Conservation (phyloP, 345 rosid species). For the Lenwebbia sp. region DNA sequence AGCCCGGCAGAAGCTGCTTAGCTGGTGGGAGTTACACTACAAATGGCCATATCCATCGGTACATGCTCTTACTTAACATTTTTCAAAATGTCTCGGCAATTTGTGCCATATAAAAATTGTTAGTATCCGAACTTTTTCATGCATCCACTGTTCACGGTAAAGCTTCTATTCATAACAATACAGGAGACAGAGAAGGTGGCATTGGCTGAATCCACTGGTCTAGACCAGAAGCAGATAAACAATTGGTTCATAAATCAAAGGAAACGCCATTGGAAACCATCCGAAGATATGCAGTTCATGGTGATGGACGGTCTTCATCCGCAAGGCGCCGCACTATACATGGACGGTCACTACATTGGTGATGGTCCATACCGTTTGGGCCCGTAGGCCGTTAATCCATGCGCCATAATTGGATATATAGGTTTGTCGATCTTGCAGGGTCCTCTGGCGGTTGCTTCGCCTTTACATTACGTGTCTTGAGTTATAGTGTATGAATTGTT, state of each 20-base stretch:
- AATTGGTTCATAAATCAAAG: slow-evolving; percentile 99
- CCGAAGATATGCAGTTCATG: slow-evolving; percentile 99
- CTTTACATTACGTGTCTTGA: not conserved
- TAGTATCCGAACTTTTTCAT: not conserved
- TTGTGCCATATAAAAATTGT: not conserved
- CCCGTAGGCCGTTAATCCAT: slow-evolving; percentile 20
- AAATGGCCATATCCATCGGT: slow-evolving; percentile 99
- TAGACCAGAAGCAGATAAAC: slow-evolving; percentile 97
- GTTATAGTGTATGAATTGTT: not conserved
- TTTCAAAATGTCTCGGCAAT: not conserved
- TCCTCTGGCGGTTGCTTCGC: not conserved
- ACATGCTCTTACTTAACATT: not conserved
- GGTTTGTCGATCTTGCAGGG: not conserved
- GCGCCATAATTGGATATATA: not conserved
- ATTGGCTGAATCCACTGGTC: slow-evolving; percentile 88
- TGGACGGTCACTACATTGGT: slow-evolving; percentile 85
- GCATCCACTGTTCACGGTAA: not conserved
- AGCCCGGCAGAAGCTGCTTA: slow-evolving; percentile 94
- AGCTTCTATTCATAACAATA: not conserved
- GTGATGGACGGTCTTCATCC: slow-evolving; percentile 96
- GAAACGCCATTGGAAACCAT: slow-evolving; percentile 99
- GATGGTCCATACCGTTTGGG: slow-evolving; percentile 95
- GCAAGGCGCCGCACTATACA: slow-evolving; percentile 76
- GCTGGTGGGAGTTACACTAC: slow-evolving; percentile 99
- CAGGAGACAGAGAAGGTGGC: slow-evolving; percentile 98